Evolutionary conservation across 768 basidiomycete genomes (phyloP).

Genomic region (Suillus lakei): DNA sequence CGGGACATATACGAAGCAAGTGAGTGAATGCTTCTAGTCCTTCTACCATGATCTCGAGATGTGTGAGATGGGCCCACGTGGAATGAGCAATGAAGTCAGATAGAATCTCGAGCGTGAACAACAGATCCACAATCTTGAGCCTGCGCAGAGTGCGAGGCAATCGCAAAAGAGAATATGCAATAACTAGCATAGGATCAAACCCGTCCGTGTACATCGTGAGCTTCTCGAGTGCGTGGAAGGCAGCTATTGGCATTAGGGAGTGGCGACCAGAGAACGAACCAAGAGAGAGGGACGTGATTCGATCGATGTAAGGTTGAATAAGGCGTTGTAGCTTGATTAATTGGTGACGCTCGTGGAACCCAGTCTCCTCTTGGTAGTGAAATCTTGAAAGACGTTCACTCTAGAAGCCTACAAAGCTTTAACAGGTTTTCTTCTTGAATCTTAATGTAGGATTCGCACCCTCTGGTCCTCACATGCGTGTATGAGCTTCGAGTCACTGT

Average conservation of each 20-base stretch:
- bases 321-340: constrained; percentile 9
- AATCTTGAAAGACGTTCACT: too few relatives aligned
- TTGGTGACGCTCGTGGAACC: too few relatives aligned
- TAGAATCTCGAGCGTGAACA: constrained; percentile 6
- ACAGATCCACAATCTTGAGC: constrained; percentile 12
- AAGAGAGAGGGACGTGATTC: constrained; percentile 10
- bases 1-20: neutral
- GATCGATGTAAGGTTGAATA: constrained; percentile 24
- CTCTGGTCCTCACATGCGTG: too few relatives aligned
- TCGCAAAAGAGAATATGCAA: too few relatives aligned
- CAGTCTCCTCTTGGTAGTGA: too few relatives aligned
- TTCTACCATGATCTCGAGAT: constrained; percentile 11
- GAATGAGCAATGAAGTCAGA: constrained; percentile 22
- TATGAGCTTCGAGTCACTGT: too few relatives aligned
- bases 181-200: too few relatives aligned
- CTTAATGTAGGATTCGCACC: too few relatives aligned
- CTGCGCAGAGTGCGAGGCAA: constrained; percentile 12
- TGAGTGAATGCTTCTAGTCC: neutral
- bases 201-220: too few relatives aligned
- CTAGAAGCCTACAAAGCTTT: too few relatives aligned
- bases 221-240: constrained; percentile 21
- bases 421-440: too few relatives aligned
- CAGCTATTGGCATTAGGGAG: neutral
- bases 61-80: too few relatives aligned
- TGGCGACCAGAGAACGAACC: neutral